phyloP scores from a whole-genome alignment of 2,329 filamentous ascomycete species.

The Aureobasidium sp. region DNA sequence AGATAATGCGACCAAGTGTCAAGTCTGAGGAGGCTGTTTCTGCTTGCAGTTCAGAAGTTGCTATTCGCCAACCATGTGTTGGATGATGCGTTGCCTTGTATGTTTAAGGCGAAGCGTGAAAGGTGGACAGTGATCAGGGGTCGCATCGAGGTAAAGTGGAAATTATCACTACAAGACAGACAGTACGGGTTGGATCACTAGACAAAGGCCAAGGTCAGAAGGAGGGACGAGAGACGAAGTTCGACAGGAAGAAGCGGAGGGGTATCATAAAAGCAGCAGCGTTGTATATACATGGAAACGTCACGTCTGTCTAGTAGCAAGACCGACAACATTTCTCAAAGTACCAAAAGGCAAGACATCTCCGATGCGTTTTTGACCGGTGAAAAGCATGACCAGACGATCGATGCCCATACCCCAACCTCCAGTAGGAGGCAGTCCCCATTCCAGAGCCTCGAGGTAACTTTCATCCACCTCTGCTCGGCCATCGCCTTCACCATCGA shows the following conservation, averaged over 20 bases:
- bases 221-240: not conserved
- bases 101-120: not conserved
- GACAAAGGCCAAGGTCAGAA: too few species aligned
- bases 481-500: slow-evolving; percentile 38
- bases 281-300: not conserved
- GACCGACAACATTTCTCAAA: slow-evolving; percentile 51
- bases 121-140: not conserved
- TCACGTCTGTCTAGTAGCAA: slow-evolving; percentile 15
- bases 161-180: too few species aligned
- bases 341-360: slow-evolving; percentile 88
- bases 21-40: not conserved
- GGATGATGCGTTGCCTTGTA: not conserved
- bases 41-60: not conserved
- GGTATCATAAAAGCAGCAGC: not conserved
- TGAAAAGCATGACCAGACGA: slow-evolving; percentile 83
- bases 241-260: not conserved
- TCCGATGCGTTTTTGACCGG: slow-evolving; percentile 66
- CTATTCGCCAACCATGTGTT: not conserved
- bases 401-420: slow-evolving; percentile 96
- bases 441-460: slow-evolving; percentile 77
- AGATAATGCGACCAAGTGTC: not conserved
- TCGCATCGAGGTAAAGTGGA: too few species aligned
- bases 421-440: slow-evolving; percentile 87
- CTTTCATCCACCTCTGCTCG: slow-evolving; percentile 59
- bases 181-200: too few species aligned